Conservation (phyloP, 306 rosid species). For the Cucurbita pepo region DNA sequence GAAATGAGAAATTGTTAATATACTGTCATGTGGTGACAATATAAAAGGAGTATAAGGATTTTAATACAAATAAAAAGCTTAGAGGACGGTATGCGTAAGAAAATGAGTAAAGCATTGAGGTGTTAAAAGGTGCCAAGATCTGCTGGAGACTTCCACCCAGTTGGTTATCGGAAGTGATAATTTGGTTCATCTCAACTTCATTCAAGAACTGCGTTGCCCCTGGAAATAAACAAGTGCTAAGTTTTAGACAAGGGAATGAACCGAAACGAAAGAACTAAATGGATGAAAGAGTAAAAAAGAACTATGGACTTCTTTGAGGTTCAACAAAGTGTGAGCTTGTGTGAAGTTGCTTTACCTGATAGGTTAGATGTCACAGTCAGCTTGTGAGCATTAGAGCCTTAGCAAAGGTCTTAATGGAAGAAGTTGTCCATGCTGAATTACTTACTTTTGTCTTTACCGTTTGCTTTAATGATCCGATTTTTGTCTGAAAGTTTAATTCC, state of each 20-base stretch:
- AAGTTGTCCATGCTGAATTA: not conserved
- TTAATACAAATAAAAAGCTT: not conserved
- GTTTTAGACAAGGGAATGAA: not conserved
- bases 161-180: not conserved
- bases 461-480: not conserved
- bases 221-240: not conserved
- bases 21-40: not conserved
- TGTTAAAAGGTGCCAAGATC: not conserved
- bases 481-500: not conserved
- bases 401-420: not conserved
- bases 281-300: not conserved
- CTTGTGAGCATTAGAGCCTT: not conserved
- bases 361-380: not conserved
- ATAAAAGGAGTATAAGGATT: not conserved
- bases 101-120: not conserved
- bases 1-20: not conserved
- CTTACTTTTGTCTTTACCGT: not conserved
- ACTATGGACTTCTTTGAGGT: not conserved
- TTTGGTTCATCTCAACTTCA: not conserved
- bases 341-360: not conserved
- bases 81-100: not conserved
- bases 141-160: not conserved
- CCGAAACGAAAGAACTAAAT: not conserved
- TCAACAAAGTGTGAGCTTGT: not conserved
- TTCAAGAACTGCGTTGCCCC: not conserved